A percentile compares a stretch with the other conserved stretches of the same genome.
Evolutionary conservation across 2,329 filamentous ascomycete genomes (phyloP).

Genomic region (Aspergillus phoenicis): DNA sequence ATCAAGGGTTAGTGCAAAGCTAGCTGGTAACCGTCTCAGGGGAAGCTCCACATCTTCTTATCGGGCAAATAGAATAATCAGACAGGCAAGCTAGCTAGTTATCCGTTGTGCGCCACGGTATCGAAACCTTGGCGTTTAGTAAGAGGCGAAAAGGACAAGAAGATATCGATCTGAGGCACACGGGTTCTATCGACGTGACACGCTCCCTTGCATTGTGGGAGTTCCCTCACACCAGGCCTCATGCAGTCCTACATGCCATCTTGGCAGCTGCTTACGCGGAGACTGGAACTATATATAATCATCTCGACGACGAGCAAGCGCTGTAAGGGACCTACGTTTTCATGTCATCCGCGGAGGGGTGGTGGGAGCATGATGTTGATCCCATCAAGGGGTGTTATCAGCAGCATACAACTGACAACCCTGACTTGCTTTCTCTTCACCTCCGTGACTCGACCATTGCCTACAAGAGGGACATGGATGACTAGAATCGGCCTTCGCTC

Average conservation of each 20-base stretch:
- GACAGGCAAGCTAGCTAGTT: too few species aligned
- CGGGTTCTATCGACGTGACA: background rate
- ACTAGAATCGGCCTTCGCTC: too few species aligned
- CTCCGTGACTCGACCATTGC: background rate
- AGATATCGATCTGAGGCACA: background rate
- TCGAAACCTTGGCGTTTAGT: background rate
- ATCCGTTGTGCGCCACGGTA: background rate
- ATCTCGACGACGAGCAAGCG: background rate
- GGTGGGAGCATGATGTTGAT: too few species aligned
- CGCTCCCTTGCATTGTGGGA: background rate
- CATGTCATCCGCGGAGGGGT: too few species aligned
- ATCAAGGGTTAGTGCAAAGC: background rate
- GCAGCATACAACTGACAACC: background rate
- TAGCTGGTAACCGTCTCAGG: background rate
- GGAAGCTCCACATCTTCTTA: background rate
- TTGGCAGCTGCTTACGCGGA: background rate
- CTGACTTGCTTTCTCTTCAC: background rate
- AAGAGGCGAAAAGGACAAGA: background rate
- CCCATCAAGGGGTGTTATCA: background rate
- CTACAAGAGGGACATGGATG: background rate
- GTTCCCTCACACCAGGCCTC: background rate
- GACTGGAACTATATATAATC: background rate
- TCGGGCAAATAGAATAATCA: background rate
- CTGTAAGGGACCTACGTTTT: background rate
- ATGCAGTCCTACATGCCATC: background rate